Base-by-base conservation (phyloP, 352 stramenopile genomes). In the Plasmopara muralis region DNA sequence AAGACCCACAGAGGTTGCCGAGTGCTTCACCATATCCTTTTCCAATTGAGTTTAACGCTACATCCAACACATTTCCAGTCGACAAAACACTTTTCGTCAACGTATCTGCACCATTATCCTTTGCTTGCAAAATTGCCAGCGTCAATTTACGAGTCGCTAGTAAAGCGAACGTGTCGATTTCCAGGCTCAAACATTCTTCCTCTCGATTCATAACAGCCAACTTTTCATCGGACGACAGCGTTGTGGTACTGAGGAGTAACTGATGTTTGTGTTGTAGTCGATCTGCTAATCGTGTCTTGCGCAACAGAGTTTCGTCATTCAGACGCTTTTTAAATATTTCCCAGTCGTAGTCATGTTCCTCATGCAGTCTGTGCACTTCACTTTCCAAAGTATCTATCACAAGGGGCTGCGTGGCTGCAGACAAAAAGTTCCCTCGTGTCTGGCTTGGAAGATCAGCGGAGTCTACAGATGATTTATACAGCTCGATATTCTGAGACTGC, bases 211-310 rank as follows among this genome's bases (percentile, higher is more conserved):
- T 18, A 39, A 40, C 55, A 5, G 50, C 25, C 28, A 30, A 39
- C 29, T 18, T 57, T 6, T 68, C 56, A 15, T 15, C 25, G 35
- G 46, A 15, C 20, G 60, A 53, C n/a, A 61, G 18, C 9, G 16
- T 31, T 0, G 39, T 35, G 30, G 57, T 66, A 25, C 47, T 55
- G 0, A 51, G 33, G 14, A 77, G 10, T 9, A 35, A 43, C 7
- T 46, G 48, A 0, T 70, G 72, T 28, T 72, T 80, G 12, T 55
- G 62, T 42, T 65, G 35, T 10, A 83, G 57, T 3, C 68, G 64
- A 12, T 72, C 61, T 10, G 46, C 47, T 35, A 83, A 46, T 8
- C 68, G 58, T 9, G 46, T 43, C 35, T 74, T 78, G 13, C 60
- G 67, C 15, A 62, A 12, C 6, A 47, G 43, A 34, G 52, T 68